Evolutionary conservation across 2,329 filamentous ascomycete species (phyloP), one percentile per base, ranked within the genome.

Genomic region (Clonostachys chloroleuca): DNA sequence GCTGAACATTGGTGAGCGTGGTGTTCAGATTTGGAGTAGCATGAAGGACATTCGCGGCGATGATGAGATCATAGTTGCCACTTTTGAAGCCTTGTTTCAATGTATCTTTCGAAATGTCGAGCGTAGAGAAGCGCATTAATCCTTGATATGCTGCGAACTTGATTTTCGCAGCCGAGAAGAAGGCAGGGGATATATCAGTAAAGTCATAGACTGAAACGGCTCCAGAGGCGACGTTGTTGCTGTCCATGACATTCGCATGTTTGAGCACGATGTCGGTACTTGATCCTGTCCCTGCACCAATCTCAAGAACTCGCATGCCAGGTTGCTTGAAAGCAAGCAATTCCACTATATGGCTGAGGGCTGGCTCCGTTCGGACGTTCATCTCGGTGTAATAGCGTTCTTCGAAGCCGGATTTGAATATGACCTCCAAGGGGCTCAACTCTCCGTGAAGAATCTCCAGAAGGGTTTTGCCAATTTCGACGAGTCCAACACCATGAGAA

Each of bases 171-270:
- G 58, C 53, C 10, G 66, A 60, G 43, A 76, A 73, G 55, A 71
- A 72, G 5, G 61, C 64, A 4, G 65, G 45, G 1, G 67, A 68
- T 12, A 74, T 66, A 46, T 77, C 73, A 0, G 74, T 76, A 54
- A 64, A 77, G 4, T 64, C 67, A 47, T 74, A 77, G n/a, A 1
- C 36, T 40, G 18, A 20, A 20, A 20, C 5, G 18, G 18, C 18
- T 20, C 18, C 18, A 20, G 18, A 20, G 18, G 73, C 71, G 2
- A 67, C 59, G 12, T 60, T 62, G 4, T 67, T 71, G 2, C 67
- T 73, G 2, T 72, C 72, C 7, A 63, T 70, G 40, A 71, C 70
- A n/a, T 70, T 56, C 44, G 59, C 57, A 5, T 75, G 47, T 20
- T 20, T 20, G 18, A 20, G 18, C 18, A 20, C 18, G 5, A 20